Percentiles rank a stretch among this genome's conserved stretches.
These are phyloP conservation scores for Ogataea populi-albae DNA, from an alignment of 805 yeast species.

Conservation along the genomic window DNA sequence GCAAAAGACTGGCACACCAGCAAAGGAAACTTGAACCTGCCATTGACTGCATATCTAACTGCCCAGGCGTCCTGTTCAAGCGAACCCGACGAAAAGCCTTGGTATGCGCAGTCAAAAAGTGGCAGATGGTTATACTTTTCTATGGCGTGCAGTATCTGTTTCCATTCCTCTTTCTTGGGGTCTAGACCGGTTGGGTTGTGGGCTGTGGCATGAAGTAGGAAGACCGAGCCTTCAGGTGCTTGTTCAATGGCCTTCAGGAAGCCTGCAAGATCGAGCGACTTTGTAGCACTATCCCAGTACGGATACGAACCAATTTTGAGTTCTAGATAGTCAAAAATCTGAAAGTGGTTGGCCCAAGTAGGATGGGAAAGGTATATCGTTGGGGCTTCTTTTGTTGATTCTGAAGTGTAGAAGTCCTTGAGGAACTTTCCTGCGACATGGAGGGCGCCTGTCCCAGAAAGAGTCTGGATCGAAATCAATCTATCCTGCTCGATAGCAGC, in stretches of 20 bases:
- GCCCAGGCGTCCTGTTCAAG: conserved; percentile 83
- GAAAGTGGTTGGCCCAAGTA: conserved; percentile 97
- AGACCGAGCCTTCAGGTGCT: conserved; percentile 75
- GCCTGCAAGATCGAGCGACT: conserved; percentile 70
- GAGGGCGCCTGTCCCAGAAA: conserved; percentile 89
- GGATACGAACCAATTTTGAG: conserved; percentile 69
- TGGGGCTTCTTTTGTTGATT: conserved; percentile 26
- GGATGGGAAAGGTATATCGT: conserved; percentile 76
- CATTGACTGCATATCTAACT: conserved; percentile 58
- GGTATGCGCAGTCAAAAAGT: conserved; percentile 92
- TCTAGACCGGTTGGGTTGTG: conserved; percentile 98
- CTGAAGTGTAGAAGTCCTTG: conserved; percentile 42
- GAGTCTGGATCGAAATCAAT: conserved; percentile 66
- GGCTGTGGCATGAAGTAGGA: conserved; percentile 91
- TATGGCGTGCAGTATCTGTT: conserved; percentile 58
- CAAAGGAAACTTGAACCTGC: conserved; percentile 52
- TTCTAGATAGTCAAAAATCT: conserved; percentile 72
- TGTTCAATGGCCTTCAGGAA: conserved; percentile 56
- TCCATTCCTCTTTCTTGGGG: conserved; percentile 84
- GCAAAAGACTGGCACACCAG: conserved; percentile 93
- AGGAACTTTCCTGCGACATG: conserved; percentile 81
- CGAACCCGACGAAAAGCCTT: conserved; percentile 93
- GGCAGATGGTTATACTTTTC: conserved; percentile 66
- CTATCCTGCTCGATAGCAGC: conserved; percentile 46
- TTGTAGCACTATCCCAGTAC: conserved; percentile 76